These are phyloP conservation scores for Phylloporus sp. DNA, from an alignment of 768 basidiomycete species.

Conservation along the genomic window DNA sequence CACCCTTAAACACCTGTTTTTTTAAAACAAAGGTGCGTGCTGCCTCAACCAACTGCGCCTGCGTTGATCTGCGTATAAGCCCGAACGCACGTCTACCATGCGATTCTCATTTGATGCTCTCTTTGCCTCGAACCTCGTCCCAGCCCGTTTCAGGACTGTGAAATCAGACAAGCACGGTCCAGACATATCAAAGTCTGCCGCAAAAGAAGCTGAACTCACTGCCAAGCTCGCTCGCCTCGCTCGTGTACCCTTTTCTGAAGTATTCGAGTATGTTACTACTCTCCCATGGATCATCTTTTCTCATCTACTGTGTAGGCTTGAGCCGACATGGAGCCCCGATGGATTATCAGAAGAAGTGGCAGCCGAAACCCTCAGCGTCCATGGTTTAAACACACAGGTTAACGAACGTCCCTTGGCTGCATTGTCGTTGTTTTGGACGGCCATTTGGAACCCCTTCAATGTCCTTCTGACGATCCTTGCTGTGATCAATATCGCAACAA, in stretches of 20 bases:
- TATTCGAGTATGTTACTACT: constrained; percentile 23
- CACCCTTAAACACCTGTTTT: constrained; percentile 24
- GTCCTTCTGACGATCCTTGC: constrained; percentile 31
- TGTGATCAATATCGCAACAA: constrained; percentile 29
- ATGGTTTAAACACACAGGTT: constrained; percentile 29
- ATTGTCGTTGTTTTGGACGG: constrained; percentile 28
- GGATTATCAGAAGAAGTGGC: constrained; percentile 24
- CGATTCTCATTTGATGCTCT: constrained; percentile 17
- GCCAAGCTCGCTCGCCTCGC: constrained; percentile 26
- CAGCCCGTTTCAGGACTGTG: constrained; percentile 19
- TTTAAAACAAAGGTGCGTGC: constrained; percentile 14
- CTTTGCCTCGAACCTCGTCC: constrained; percentile 19
- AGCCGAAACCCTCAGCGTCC: constrained; percentile 13
- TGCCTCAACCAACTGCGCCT: background rate
- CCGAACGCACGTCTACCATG: constrained; percentile 19
- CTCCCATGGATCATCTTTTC: background rate
- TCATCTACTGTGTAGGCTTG: constrained; percentile 17
- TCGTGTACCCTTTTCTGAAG: constrained; percentile 16
- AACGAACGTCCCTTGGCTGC: constrained; percentile 30
- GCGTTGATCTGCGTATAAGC: constrained; percentile 11
- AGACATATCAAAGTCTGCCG: constrained; percentile 18
- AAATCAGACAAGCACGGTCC: constrained; percentile 20
- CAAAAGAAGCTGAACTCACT: constrained; percentile 22
- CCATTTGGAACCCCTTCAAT: constrained; percentile 36
- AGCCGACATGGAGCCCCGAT: constrained; percentile 22